These are phyloP conservation scores for Diaporthe sp. DNA, from an alignment of 2,329 filamentous ascomycete genomes.

Conservation along the genomic window DNA sequence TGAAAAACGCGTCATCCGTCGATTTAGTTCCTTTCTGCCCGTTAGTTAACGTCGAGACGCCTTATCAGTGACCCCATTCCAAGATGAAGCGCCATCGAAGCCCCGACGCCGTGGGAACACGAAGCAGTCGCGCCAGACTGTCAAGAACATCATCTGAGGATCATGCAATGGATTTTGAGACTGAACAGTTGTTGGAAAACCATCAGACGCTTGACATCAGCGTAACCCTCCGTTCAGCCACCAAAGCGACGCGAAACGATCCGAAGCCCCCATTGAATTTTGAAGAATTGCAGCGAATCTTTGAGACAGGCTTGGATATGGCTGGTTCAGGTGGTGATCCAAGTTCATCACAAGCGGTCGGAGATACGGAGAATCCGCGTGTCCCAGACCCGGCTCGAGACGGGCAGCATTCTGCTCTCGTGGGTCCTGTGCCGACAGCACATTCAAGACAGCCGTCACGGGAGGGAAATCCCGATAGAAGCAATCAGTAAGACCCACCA, in stretches of 20 bases:
- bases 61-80: too few relatives aligned
- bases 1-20: not conserved
- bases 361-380: too few relatives aligned
- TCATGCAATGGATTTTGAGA: not conserved
- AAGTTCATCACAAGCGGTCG: not conserved
- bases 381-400: not conserved
- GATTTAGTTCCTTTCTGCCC: not conserved
- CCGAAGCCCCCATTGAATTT: not conserved
- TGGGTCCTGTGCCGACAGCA: not conserved
- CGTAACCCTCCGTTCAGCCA: not conserved
- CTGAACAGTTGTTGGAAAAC: not conserved
- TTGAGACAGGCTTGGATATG: too few relatives aligned
- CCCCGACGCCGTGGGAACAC: not conserved
- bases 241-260: not conserved
- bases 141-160: not conserved
- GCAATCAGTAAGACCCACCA: not conserved
- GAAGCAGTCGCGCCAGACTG: not conserved
- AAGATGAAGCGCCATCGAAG: constrained; percentile 17
- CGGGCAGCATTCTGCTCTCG: not conserved
- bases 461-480: not conserved
- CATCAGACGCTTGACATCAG: not conserved
- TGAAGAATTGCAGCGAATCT: not conserved
- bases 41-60: not conserved
- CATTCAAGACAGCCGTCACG: not conserved
- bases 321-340: not conserved